Conservation (phyloP, 2,329 filamentous ascomycete genomes). For the Monilinia fructicola region DNA sequence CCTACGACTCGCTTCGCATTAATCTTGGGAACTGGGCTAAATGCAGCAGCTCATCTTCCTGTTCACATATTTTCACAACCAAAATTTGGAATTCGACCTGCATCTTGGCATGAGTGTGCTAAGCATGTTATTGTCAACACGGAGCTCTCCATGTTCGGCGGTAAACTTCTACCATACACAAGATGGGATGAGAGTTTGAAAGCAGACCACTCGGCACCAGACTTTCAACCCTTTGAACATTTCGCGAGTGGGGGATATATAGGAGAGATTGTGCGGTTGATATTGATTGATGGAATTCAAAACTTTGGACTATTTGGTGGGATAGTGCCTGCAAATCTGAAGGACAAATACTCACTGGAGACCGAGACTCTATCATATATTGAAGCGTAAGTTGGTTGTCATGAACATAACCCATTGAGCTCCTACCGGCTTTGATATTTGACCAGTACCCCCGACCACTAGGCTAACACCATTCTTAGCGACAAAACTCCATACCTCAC, state of each 20-base stretch:
- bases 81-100: constrained; percentile 58
- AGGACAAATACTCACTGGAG: constrained; percentile 55
- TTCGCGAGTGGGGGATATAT: constrained; percentile 66
- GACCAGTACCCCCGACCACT: background rate
- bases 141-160: constrained; percentile 66
- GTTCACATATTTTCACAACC: constrained; percentile 53
- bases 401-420: background rate
- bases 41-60: constrained; percentile 64
- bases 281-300: constrained; percentile 58
- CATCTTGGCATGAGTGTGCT: constrained; percentile 56
- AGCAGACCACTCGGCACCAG: constrained; percentile 53
- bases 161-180: constrained; percentile 57
- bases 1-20: constrained; percentile 61
- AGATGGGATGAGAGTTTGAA: constrained; percentile 59
- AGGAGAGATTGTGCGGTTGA: constrained; percentile 61
- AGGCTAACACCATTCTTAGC: constrained; percentile 23
- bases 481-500: constrained; percentile 31
- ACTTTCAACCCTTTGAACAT: constrained; percentile 63
- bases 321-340: constrained; percentile 54
- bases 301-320: constrained; percentile 56
- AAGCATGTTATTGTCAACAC: constrained; percentile 67
- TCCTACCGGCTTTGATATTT: background rate
- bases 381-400: constrained; percentile 50
- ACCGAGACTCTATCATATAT: constrained; percentile 57
- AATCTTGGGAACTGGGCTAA: constrained; percentile 67